Conservation (phyloP, 2,329 filamentous ascomycete genomes). For the Fusarium proliferatum region DNA sequence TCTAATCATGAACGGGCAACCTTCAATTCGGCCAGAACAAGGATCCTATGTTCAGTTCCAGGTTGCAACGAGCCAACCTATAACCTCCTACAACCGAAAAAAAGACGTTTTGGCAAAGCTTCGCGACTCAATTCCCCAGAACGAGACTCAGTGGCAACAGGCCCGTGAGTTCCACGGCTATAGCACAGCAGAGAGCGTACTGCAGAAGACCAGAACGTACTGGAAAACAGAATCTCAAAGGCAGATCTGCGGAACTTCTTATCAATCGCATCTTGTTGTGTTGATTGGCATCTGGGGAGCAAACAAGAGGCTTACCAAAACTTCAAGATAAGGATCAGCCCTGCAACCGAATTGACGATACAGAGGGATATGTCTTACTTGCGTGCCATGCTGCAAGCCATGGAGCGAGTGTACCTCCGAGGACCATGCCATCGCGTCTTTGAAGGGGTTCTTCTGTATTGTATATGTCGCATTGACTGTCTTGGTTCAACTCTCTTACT, state of each 20-base stretch:
- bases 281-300: not conserved
- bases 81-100: rapidly evolving
- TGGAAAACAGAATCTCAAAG: not conserved
- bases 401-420: not conserved
- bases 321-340: not conserved
- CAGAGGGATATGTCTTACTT: not conserved
- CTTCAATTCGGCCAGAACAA: not conserved
- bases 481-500: not conserved
- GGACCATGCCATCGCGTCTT: not conserved
- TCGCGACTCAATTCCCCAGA: not conserved
- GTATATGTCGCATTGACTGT: not conserved
- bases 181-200: not conserved
- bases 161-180: not conserved
- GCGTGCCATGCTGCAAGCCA: not conserved
- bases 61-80: rapidly evolving
- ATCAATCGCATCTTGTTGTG: not conserved
- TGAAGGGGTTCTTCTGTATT: not conserved
- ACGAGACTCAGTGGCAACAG: not conserved
- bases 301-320: not conserved
- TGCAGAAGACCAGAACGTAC: not conserved
- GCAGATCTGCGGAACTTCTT: not conserved
- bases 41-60: not conserved
- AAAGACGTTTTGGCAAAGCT: not conserved
- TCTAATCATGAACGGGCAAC: rapidly evolving
- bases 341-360: not conserved